Evolutionary conservation across 2,329 filamentous ascomycete species (phyloP).

Genomic region (Ascochyta fabae): DNA sequence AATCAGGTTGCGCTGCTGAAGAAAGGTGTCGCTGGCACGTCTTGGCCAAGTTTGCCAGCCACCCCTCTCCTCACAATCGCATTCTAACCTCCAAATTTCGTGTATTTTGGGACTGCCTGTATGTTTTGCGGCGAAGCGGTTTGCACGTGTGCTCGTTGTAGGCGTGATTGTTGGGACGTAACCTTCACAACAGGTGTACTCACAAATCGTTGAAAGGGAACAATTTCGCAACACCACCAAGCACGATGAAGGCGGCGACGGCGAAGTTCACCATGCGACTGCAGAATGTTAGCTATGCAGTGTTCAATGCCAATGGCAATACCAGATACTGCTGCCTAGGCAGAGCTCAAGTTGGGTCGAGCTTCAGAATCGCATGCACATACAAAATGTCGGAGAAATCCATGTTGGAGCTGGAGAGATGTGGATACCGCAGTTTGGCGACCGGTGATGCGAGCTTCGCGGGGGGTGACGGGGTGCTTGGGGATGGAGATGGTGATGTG

Average conservation of each 20-base stretch:
- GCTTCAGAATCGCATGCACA: constrained; percentile 49
- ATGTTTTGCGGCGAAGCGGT: background rate
- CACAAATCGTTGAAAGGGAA: constrained; percentile 57
- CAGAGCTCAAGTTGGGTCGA: constrained; percentile 17
- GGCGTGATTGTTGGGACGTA: constrained; percentile 8
- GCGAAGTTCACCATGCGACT: constrained; percentile 95
- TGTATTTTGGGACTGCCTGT: background rate
- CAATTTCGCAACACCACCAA: constrained; percentile 80
- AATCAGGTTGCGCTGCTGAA: no score
- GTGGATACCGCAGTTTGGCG: constrained; percentile 45
- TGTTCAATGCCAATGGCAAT: constrained; percentile 11
- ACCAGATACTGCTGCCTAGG: constrained; percentile 24
- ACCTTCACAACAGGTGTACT: constrained; percentile 29
- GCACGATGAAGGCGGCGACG: constrained; percentile 83
- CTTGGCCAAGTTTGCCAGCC: background rate
- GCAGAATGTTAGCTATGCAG: constrained; percentile 26
- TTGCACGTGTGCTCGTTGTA: background rate
- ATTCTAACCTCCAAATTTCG: background rate
- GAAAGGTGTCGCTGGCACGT: background rate
- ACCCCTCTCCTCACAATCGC: background rate
- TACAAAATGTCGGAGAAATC: constrained; percentile 94
- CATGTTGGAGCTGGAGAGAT: constrained; percentile 61
- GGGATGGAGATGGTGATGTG: constrained; percentile 10
- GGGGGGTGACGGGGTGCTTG: constrained; percentile 2
- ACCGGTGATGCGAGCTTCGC: constrained; percentile 1